Conservation (phyloP, 352 stramenopile genomes). For the Globisporangium takayamanum region DNA sequence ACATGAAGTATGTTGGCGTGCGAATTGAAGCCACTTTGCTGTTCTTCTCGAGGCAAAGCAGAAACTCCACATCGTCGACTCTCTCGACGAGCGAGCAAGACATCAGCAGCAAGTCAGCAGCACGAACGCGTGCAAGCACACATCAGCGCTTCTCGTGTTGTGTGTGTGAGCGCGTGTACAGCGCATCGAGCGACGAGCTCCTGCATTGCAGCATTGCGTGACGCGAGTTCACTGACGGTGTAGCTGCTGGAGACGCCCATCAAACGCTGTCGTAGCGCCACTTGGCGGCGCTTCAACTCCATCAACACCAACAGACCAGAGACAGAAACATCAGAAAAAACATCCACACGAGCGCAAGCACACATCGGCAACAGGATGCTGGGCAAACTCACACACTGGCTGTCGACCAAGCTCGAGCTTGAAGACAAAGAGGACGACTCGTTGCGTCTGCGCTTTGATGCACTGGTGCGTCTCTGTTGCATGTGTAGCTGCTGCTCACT, state of each 20-base stretch:
- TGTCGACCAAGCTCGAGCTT: constrained; percentile 50
- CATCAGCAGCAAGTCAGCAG: no score
- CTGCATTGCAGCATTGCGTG: no score
- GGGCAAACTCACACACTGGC: constrained; percentile 57
- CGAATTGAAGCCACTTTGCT: no score
- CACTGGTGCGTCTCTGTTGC: constrained; percentile 30
- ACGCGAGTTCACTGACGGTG: background rate
- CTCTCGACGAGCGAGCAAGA: no score
- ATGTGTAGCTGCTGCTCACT: background rate
- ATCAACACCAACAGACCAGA: background rate
- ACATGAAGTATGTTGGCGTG: no score
- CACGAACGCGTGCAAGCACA: no score
- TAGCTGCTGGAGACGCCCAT: background rate
- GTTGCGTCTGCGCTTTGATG: constrained; percentile 50
- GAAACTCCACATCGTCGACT: no score
- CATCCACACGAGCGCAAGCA: background rate
- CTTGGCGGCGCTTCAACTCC: background rate
- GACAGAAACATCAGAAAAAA: background rate
- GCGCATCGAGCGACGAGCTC: no score
- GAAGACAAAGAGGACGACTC: constrained; percentile 48
- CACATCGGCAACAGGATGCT: constrained; percentile 32
- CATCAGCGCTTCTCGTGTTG: no score
- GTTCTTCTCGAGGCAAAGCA: no score
- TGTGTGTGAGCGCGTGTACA: no score
- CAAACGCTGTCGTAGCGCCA: background rate